Base-by-base conservation (phyloP, 306 rosid species). In the Trichosanthes truncata region DNA sequence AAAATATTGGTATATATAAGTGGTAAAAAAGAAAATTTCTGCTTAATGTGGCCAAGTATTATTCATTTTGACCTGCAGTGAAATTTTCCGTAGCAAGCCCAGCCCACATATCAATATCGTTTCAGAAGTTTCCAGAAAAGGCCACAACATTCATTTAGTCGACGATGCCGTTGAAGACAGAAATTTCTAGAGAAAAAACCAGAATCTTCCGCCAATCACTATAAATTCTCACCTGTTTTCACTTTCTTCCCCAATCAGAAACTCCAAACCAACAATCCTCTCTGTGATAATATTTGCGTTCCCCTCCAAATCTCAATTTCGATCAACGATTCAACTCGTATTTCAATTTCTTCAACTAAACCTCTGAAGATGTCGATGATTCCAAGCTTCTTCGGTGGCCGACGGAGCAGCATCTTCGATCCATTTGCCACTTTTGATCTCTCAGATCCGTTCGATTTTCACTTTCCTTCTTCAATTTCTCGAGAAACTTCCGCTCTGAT, bases 371-470 rank as follows among this genome's bases (percentile, higher is more conserved):
- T 84, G 87, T 81, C 85, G 31, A 26, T 84, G 74, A 81, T 84
- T 18, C 87, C 87, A 18, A 79, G 33, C 60, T 84, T 79, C 25
- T 77, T 82, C 72, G 73, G 62, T 8, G 72, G 81, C 78, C 78
- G 83, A 79, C 78, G 53, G 6, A 38, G 26, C 81, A 81, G 20
- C 20, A 15, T 60, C 66, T 60, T 60, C 66, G 66, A 60, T 60
- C 66, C 66, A 25, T 25, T 25, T 63, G 46, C 75, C n/a, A 26
- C 66, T 0, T 57, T 80, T 38, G 81, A 86, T 29, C 56, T 81
- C 13, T 83, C 79, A 76, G 81, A 78, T 12, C 83, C 81, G 0
- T 67, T 81, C 60, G 84, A 81, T 31, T 80, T 72, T 33, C 84
- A 74, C 1, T 35, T 71, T 46, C 55, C 80, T 2, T 56, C 46